A percentile compares a stretch with the other conserved stretches of the same genome.
phyloP scores from a whole-genome alignment of 352 stramenopile genomes.

The Thraustotheca clavata region DNA sequence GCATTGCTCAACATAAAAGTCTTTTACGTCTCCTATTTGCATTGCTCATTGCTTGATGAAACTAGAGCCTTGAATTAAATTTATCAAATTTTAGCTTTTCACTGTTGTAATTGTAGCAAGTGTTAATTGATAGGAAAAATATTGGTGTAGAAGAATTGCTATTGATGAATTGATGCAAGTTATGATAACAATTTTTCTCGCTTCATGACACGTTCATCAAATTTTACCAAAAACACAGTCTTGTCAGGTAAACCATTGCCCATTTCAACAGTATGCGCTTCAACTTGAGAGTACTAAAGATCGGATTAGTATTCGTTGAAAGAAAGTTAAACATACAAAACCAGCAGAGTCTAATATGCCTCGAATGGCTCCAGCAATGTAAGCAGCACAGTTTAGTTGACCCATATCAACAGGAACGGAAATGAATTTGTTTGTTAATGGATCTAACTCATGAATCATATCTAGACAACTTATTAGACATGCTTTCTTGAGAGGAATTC shows the following conservation, averaged over 20 bases:
- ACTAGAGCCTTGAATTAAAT: too few relatives aligned
- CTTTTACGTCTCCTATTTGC: too few relatives aligned
- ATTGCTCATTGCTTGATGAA: too few relatives aligned
- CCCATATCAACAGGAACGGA: conserved; percentile 93
- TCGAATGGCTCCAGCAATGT: conserved; percentile 93
- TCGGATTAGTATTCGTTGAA: background rate
- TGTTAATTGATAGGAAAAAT: too few relatives aligned
- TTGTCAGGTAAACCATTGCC: conserved; percentile 53
- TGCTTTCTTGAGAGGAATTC: background rate
- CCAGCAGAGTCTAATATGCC: conserved; percentile 77
- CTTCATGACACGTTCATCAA: conserved; percentile 73
- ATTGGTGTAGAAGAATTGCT: too few relatives aligned
- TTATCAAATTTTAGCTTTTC: too few relatives aligned
- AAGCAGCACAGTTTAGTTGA: conserved; percentile 94
- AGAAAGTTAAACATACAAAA: conserved; percentile 35
- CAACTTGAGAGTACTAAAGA: conserved; percentile 41
- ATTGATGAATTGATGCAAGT: too few relatives aligned
- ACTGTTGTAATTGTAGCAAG: too few relatives aligned
- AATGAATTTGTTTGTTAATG: conserved; percentile 95
- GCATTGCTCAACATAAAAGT: too few relatives aligned
- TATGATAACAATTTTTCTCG: conserved; percentile 63
- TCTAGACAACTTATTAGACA: conserved; percentile 24
- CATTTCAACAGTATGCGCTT: conserved; percentile 63
- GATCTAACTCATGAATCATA: conserved; percentile 95
- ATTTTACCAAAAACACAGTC: conserved; percentile 84